A percentile compares a stretch with the other conserved stretches of the same genome.
Evolutionary conservation across 2,329 filamentous ascomycete genomes (phyloP).

Genomic region (Beauveria sp.): DNA sequence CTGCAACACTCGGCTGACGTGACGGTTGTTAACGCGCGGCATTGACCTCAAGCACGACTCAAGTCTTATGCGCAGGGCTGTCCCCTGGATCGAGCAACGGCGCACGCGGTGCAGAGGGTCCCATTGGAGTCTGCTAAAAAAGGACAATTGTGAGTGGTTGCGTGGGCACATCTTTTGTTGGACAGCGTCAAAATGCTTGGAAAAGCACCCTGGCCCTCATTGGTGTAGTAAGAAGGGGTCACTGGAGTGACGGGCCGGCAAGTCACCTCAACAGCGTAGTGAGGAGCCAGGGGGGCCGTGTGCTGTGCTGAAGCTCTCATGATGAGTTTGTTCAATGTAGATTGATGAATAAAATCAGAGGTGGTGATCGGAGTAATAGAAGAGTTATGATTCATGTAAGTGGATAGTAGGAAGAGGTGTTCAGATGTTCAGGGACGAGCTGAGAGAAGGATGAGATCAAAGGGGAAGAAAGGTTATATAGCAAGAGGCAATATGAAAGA

Average conservation of each 20-base stretch:
- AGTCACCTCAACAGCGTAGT: neutral
- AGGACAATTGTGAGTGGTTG: slow-evolving; percentile 19
- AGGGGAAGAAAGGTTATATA: neutral
- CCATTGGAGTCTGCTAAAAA: slow-evolving; percentile 22
- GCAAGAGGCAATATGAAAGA: neutral
- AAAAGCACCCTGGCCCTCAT: neutral
- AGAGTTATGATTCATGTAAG: neutral
- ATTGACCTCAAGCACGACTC: neutral
- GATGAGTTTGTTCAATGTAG: neutral
- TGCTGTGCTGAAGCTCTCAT: neutral
- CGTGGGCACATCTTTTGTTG: slow-evolving; percentile 23
- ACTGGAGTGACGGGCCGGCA: neutral
- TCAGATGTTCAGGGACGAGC: neutral
- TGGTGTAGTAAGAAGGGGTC: neutral
- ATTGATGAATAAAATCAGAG: too few species aligned
- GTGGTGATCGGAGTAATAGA: neutral
- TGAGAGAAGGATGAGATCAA: too few species aligned
- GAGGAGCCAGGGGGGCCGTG: neutral
- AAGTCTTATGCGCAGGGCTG: slow-evolving; percentile 17
- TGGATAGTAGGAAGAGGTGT: neutral
- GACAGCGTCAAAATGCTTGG: slow-evolving; percentile 11
- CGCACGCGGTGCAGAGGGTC: slow-evolving; percentile 19
- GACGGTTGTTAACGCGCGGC: neutral
- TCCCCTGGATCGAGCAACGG: slow-evolving; percentile 17
- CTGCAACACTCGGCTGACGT: neutral